Evolutionary conservation across 305 asterid genomes (phyloP).

Genomic region (Vinca major): DNA sequence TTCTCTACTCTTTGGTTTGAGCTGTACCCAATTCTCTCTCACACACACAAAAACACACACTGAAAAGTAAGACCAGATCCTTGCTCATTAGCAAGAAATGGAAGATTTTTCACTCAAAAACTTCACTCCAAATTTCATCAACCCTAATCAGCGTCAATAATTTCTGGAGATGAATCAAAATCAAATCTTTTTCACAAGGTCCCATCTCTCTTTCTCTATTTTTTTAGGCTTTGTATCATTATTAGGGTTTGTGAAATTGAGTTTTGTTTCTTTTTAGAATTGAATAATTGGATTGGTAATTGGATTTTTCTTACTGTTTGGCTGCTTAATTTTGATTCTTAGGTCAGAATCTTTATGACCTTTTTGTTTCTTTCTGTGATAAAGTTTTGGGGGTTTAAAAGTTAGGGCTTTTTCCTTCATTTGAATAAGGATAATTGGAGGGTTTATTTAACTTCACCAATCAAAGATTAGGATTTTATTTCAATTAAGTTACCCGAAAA

Average conservation of each 20-base stretch:
- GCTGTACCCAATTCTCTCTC: too few species aligned
- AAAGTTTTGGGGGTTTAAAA: constrained; percentile 15
- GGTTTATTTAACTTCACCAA: neutral
- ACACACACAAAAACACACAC: neutral
- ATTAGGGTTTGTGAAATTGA: neutral
- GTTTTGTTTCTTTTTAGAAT: constrained; percentile 9
- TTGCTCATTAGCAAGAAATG: constrained; percentile 11
- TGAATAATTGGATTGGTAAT: neutral
- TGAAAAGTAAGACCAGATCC: constrained; percentile 9
- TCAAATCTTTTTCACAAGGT: constrained; percentile 19
- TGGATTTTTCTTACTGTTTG: neutral
- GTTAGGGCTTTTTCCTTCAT: neutral
- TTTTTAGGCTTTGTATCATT: neutral
- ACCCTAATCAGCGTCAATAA: neutral
- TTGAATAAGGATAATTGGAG: neutral
- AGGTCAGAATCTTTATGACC: constrained; percentile 22
- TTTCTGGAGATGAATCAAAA: constrained; percentile 16
- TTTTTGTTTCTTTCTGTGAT: constrained; percentile 17
- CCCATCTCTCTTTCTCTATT: constrained; percentile 2
- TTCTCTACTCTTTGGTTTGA: too few species aligned
- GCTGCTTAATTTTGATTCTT: constrained; percentile 7
- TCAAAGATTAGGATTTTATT: constrained; percentile 17
- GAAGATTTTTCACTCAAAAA: neutral
- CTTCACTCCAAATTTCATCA: constrained; percentile 2
- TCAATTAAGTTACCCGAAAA: neutral